Conservation (phyloP, 2,329 filamentous ascomycete species). For the Orbilia blumenaviensis region DNA sequence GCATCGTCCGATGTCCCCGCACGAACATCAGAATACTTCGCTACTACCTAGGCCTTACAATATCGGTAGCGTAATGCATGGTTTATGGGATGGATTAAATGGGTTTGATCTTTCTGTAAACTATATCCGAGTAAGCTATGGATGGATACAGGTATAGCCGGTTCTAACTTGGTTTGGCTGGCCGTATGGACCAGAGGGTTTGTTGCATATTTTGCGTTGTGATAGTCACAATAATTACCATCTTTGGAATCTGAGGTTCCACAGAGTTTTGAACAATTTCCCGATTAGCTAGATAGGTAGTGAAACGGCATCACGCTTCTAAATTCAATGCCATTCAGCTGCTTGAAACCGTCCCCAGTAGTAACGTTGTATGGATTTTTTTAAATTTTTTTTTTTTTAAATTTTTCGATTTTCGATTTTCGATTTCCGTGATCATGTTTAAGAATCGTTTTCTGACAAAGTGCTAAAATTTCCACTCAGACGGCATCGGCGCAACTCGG, state of each 20-base stretch:
- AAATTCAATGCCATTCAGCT: too few species aligned
- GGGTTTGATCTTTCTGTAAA: too few species aligned
- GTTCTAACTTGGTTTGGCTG: not conserved
- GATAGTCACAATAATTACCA: not conserved
- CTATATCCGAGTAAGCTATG: too few species aligned
- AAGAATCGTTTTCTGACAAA: not conserved
- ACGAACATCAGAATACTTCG: not conserved
- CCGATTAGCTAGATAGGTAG: too few species aligned
- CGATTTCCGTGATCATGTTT: not conserved
- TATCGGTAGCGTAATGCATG: not conserved
- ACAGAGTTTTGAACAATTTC: too few species aligned
- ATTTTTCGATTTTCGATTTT: too few species aligned
- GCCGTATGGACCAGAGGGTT: not conserved
- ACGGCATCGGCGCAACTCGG: constrained; percentile 8
- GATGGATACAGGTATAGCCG: not conserved
- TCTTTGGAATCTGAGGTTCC: not conserved
- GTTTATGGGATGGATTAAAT: not conserved
- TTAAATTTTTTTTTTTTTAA: too few species aligned
- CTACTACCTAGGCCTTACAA: not conserved
- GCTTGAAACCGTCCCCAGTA: too few species aligned
- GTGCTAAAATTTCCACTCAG: not conserved
- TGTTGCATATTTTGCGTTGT: constrained; percentile 35
- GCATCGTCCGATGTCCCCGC: constrained; percentile 2
- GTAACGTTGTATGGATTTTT: too few species aligned
- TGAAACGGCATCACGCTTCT: too few species aligned